phyloP scores from a whole-genome alignment of 1,139 yeast genomes.

The Casaregolazyma suthepensis region DNA sequence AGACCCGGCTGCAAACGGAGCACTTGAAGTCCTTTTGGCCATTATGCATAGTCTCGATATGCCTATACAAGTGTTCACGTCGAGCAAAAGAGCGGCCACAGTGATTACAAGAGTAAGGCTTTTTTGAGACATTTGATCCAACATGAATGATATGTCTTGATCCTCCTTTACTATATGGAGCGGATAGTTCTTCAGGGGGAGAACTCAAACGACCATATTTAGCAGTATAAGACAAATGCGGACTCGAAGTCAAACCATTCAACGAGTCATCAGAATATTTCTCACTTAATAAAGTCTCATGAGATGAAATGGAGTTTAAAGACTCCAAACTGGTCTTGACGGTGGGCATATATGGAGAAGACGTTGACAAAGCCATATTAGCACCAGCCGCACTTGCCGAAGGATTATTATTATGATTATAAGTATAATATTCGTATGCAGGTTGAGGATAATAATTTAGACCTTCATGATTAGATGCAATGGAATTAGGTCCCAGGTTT shows the following conservation, averaged over 20 bases:
- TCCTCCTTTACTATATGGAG: constrained; percentile 9
- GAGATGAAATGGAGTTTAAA: constrained; percentile 1
- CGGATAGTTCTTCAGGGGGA: constrained; percentile 6
- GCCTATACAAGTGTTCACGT: constrained; percentile 25
- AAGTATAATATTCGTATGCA: neutral
- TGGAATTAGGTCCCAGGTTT: neutral
- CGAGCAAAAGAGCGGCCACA: constrained; percentile 26
- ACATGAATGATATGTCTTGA: constrained; percentile 9
- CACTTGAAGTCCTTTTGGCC: constrained; percentile 26
- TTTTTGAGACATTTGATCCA: constrained; percentile 13
- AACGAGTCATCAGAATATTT: constrained; percentile 3
- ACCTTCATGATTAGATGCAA: neutral
- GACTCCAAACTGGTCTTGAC: constrained; percentile 3
- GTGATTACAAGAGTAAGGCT: constrained; percentile 23
- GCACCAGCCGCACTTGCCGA: neutral
- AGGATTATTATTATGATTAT: neutral
- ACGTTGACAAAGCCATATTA: neutral
- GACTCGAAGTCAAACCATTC: neutral
- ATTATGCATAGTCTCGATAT: constrained; percentile 27
- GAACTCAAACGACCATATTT: constrained; percentile 3
- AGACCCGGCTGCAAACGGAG: constrained; percentile 22
- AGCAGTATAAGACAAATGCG: neutral
- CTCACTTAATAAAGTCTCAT: constrained; percentile 1
- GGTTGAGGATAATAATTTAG: constrained; percentile 1
- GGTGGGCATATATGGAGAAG: neutral